Evolutionary conservation across 106 monocot species (phyloP).

Genomic region (Narthecium ossifragum): DNA sequence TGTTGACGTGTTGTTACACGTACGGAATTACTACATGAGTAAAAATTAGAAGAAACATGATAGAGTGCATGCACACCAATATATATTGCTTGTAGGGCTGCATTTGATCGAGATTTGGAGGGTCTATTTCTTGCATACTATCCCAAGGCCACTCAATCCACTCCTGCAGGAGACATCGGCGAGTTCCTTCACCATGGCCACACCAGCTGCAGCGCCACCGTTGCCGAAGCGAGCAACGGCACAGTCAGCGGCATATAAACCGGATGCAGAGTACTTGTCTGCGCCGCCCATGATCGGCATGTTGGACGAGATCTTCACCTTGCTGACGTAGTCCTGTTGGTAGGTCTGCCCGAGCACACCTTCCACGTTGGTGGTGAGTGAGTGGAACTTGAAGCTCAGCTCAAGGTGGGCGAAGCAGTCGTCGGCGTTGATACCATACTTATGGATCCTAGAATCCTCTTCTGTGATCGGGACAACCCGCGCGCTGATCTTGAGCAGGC

Average conservation of each 20-base stretch:
- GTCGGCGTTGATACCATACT: conserved; percentile 2
- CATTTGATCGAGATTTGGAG: no score
- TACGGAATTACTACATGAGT: no score
- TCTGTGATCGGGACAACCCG: conserved; percentile 13
- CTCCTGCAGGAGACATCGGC: conserved; percentile 2
- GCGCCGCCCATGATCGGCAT: conserved; percentile 30
- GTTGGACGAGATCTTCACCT: background rate
- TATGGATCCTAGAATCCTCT: conserved; percentile 9
- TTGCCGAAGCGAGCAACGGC: conserved; percentile 5
- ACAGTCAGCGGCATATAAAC: conserved; percentile 21
- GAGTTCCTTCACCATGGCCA: background rate
- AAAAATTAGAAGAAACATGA: no score
- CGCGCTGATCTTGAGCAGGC: background rate
- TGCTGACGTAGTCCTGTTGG: conserved; percentile 4
- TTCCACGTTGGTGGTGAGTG: conserved; percentile 2
- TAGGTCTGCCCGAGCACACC: conserved; percentile 20
- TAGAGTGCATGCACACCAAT: no score
- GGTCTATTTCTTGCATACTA: conserved; percentile 20
- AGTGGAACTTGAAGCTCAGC: conserved; percentile 11
- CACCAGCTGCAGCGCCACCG: background rate
- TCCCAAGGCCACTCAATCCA: conserved; percentile 7
- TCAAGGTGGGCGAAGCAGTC: conserved; percentile 24
- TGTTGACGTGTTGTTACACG: no score
- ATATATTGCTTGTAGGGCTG: no score
- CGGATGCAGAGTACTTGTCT: conserved; percentile 7